Base-by-base conservation (phyloP, 495 filamentous ascomycete species). In the Aspergillus conjunctus region DNA sequence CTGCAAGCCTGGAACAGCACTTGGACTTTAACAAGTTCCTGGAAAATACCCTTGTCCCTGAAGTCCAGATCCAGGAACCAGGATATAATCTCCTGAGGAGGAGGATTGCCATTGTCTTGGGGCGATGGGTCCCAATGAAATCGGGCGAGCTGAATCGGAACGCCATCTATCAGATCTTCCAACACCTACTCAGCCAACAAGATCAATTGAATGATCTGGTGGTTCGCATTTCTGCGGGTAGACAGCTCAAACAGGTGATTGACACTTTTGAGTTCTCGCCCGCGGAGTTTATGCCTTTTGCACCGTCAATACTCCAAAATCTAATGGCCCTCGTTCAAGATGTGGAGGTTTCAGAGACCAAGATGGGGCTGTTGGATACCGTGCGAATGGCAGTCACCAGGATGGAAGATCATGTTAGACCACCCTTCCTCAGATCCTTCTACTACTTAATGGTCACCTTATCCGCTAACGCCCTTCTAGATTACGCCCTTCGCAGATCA, bases 121-220 rank as follows among this genome's bases (percentile, higher is more conserved):
- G 90, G 34, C 89, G 96, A 69, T 98, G 94, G 94, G 88, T 94
- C 11, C 77, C 89, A 0, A 82, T 97, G 59, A 88, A 88, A 62
- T 74, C 90, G 0, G 78, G 85, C 1, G 77, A 85, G 31, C 66
- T 84, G 18, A 89, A 86, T 54, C 77, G 85, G 51, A 77, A 86
- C 18, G 77, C 91, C n/a, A 83, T 97, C 17, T 97, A 95, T 64
- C 85, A 91, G 64, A 91, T 97, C 37, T 96, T 92, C 74, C 87
- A 90, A 62, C 88, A 96, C 72, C 77, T 98, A n/a, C 80, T 98
- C 14, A 86, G 91, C 67, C 82, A 83, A 21, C 77, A 83, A 12
- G 92, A 97, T 68, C 76, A 83, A 1, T 77, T 87, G 62, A 98
- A 98, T 67, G 94, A 98, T 68, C 81, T 91, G 46, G 91, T 97